Conservation (phyloP, 1,139 yeast genomes). For the Debaryomyces nepalensis region DNA sequence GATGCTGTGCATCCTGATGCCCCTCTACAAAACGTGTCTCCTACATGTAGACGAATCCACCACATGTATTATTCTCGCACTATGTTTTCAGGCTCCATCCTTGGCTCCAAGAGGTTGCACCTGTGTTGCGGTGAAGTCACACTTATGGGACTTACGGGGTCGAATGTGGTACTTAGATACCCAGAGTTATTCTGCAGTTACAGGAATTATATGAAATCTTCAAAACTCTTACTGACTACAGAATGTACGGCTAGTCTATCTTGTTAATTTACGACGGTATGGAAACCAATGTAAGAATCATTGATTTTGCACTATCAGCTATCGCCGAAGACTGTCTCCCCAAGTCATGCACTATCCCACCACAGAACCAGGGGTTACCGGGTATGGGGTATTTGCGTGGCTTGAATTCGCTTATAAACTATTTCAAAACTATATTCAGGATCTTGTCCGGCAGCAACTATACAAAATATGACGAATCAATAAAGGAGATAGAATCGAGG, state of each 20-base stretch:
- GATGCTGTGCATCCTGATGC: too few species aligned
- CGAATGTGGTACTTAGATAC: too few species aligned
- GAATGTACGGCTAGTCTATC: slow-evolving; percentile 90
- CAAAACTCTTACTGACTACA: slow-evolving; percentile 66
- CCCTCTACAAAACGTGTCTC: too few species aligned
- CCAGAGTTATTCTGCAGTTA: slow-evolving; percentile 63
- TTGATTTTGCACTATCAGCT: slow-evolving; percentile 95
- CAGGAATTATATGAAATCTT: slow-evolving; percentile 62
- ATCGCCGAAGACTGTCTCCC: slow-evolving; percentile 58
- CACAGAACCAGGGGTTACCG: slow-evolving; percentile 61
- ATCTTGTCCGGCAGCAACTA: slow-evolving; percentile 41
- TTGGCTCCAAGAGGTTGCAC: too few species aligned
- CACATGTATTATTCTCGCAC: too few species aligned
- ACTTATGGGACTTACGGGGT: too few species aligned
- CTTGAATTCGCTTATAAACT: slow-evolving; percentile 63
- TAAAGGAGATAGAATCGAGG: slow-evolving; percentile 30
- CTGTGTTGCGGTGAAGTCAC: too few species aligned
- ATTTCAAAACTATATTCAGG: slow-evolving; percentile 61
- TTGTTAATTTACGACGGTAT: slow-evolving; percentile 85
- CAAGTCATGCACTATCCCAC: slow-evolving; percentile 52
- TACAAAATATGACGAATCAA: slow-evolving; percentile 24
- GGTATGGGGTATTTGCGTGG: slow-evolving; percentile 91
- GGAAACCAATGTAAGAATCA: slow-evolving; percentile 65
- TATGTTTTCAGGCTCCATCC: too few species aligned
- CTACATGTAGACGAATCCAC: too few species aligned